Base-by-base conservation (phyloP, 2,329 filamentous ascomycete species). In the Arthrobotrys pseudoclavata region DNA sequence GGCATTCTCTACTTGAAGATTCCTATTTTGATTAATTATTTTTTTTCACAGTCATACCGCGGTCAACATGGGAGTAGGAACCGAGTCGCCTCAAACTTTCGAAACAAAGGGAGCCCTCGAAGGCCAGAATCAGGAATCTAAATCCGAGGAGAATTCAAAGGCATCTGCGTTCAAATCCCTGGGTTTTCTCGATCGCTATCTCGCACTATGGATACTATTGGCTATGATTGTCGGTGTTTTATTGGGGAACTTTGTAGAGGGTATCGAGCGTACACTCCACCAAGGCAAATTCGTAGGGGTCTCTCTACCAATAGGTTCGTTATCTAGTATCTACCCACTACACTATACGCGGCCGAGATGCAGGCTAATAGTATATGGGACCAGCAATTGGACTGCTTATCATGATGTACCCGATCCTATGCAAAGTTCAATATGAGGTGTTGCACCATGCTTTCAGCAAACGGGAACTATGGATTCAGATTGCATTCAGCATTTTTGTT, bases 381-480 rank as follows among this genome's bases (percentile, higher is more conserved):
- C 0, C 40, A 69, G 92, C 93, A 0, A 85, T 96, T 57, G 93
- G 93, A 0, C 85, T 97, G 0, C 86, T 97, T 0, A 90, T 96
- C 48, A 97, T 97, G 93, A 97, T 97, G 92, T 97, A 96, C 82
- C 94, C 93, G 0, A 96, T 97, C 76, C 85, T 97, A 0, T 96
- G 92, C 87, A 96, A 96, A 83, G 91, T 96, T 4, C 89, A 89
- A 47, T 96, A 89, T 83, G 93, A 96, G 83, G 88, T 88, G 0
- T 84, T 96, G 9, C 92, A 93, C 82, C 84, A 87, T 1, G 85
- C 93, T 3, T 87, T 96, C 74, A 83, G 84, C 1, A 86, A 89
- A 1, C 86, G 86, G 1, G 85, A 85, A 0, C 85, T 96, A 1
- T 97, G 92, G 93, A 88, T 89, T 62, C 93, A 97, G 83, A 88